Percentiles rank a stretch among this genome's conserved stretches.
Evolutionary conservation across 2,329 filamentous ascomycete genomes (phyloP).

Genomic region (Exophiala xenobiotica): DNA sequence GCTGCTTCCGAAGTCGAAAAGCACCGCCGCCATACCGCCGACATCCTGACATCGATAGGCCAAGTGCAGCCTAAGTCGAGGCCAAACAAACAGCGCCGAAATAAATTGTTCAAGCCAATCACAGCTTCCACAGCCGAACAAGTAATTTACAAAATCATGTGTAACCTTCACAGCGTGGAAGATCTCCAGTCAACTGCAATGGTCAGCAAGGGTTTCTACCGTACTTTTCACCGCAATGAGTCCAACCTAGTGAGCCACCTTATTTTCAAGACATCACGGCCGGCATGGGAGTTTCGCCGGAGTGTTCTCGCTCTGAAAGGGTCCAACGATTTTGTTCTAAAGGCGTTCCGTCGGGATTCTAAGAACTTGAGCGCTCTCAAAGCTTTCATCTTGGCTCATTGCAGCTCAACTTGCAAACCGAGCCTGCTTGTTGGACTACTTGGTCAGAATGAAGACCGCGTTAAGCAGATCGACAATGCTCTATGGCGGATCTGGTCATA

Average conservation of each 20-base stretch:
- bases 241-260: slow-evolving; percentile 26
- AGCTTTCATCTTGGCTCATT: slow-evolving; percentile 55
- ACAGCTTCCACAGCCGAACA: slow-evolving; percentile 24
- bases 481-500: slow-evolving; percentile 68
- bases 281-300: slow-evolving; percentile 30
- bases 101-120: slow-evolving; percentile 15
- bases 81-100: neutral
- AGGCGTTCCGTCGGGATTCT: slow-evolving; percentile 42
- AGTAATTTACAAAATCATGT: slow-evolving; percentile 28
- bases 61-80: neutral
- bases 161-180: slow-evolving; percentile 18
- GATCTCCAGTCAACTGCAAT: slow-evolving; percentile 27
- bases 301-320: slow-evolving; percentile 21
- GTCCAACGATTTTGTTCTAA: slow-evolving; percentile 23
- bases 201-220: slow-evolving; percentile 29
- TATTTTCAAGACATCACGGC: slow-evolving; percentile 24
- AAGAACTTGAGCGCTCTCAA: slow-evolving; percentile 57
- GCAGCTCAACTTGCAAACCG: slow-evolving; percentile 56
- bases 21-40: slow-evolving; percentile 12
- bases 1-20: neutral
- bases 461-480: slow-evolving; percentile 58
- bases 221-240: slow-evolving; percentile 29
- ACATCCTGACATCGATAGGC: slow-evolving; percentile 2
- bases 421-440: slow-evolving; percentile 57
- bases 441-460: slow-evolving; percentile 45